These are phyloP conservation scores for Exutisphaerella laricina DNA, from an alignment of 2,329 filamentous ascomycete genomes.

Conservation along the genomic window DNA sequence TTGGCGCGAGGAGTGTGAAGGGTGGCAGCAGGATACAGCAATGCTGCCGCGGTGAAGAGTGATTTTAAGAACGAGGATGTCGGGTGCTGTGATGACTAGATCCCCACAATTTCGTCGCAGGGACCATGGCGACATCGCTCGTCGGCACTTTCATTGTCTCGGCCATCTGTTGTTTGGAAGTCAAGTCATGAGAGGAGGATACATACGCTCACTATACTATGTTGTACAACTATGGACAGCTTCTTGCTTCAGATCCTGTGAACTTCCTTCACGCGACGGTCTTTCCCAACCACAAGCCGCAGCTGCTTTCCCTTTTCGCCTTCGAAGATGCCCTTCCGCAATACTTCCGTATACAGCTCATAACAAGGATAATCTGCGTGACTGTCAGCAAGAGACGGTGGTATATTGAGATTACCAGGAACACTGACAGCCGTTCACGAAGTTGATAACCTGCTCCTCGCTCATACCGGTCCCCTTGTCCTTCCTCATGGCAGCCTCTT, in stretches of 20 bases:
- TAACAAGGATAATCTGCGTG: constrained; percentile 47
- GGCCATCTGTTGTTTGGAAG: too few relatives aligned
- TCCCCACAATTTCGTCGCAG: too few relatives aligned
- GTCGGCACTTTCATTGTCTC: too few relatives aligned
- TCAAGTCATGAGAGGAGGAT: neutral
- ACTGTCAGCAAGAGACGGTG: constrained; percentile 2
- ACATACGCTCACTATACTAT: neutral
- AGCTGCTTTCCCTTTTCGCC: constrained; percentile 44
- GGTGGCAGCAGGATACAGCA: too few relatives aligned
- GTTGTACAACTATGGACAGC: neutral
- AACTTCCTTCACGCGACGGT: constrained; percentile 38
- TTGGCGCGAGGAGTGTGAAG: neutral
- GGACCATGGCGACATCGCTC: too few relatives aligned
- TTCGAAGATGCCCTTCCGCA: constrained; percentile 47
- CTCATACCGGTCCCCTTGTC: constrained; percentile 72
- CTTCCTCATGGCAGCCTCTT: constrained; percentile 65
- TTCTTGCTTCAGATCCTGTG: constrained; percentile 15
- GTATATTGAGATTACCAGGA: neutral
- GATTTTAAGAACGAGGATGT: neutral
- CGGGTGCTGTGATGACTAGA: too few relatives aligned
- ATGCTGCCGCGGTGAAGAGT: neutral
- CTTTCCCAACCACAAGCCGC: constrained; percentile 45
- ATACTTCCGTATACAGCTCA: constrained; percentile 48
- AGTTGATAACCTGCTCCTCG: constrained; percentile 68
- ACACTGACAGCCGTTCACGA: constrained; percentile 60